Percentiles rank a stretch among this genome's conserved stretches.
These are phyloP conservation scores for Fusarium lyarnte DNA, from an alignment of 2,329 filamentous ascomycete species.

Conservation along the genomic window DNA sequence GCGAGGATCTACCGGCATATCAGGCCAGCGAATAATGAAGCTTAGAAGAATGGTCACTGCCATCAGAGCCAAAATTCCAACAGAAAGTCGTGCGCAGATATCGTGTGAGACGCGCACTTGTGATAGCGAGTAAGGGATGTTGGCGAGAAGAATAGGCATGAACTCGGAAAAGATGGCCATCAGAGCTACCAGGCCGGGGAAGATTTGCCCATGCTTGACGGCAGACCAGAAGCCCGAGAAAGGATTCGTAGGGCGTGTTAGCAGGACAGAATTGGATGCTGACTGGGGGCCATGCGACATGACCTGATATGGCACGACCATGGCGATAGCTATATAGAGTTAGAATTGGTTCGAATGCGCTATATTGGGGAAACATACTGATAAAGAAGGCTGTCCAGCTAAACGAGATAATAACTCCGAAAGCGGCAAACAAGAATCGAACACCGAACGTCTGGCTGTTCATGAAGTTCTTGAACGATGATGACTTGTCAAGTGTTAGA, in stretches of 20 bases:
- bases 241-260: slow-evolving; percentile 55
- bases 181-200: slow-evolving; percentile 53
- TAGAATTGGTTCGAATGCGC: background rate
- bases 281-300: slow-evolving; percentile 49
- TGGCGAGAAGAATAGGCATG: slow-evolving; percentile 60
- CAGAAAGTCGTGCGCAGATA: slow-evolving; percentile 53
- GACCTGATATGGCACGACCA: slow-evolving; percentile 56
- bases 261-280: slow-evolving; percentile 51
- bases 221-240: slow-evolving; percentile 54
- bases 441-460: slow-evolving; percentile 55
- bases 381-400: slow-evolving; percentile 55
- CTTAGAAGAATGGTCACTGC: slow-evolving; percentile 51
- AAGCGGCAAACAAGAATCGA: slow-evolving; percentile 54
- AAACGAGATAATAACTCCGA: slow-evolving; percentile 55
- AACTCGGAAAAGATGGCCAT: slow-evolving; percentile 59
- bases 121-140: slow-evolving; percentile 57
- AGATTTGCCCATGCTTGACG: slow-evolving; percentile 44
- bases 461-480: slow-evolving; percentile 51
- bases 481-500: slow-evolving; percentile 43
- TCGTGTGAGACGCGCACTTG: slow-evolving; percentile 52
- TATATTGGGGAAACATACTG: slow-evolving; percentile 19
- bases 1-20: slow-evolving; percentile 58
- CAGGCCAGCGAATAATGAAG: slow-evolving; percentile 55
- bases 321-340: slow-evolving; percentile 52
- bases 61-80: slow-evolving; percentile 55